A percentile compares a stretch with the other conserved stretches of the same genome.
Conservation (phyloP, 2,329 filamentous ascomycete species). For the Fusarium anguioides region DNA sequence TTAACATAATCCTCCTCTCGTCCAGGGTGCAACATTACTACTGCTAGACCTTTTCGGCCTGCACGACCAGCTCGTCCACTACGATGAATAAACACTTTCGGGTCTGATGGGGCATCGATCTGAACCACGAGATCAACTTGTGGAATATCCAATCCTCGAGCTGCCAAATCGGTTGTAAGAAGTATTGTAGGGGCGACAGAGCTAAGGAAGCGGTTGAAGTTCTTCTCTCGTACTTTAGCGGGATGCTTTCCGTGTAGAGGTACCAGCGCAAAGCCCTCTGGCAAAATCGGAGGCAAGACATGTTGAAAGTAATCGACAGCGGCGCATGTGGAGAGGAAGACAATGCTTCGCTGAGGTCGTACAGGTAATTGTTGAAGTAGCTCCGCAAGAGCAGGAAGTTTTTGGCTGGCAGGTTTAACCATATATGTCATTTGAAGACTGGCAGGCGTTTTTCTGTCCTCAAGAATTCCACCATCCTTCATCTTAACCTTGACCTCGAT, state of each 20-base stretch:
- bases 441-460: conserved; percentile 89
- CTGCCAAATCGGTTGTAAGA: conserved; percentile 91
- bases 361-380: conserved; percentile 77
- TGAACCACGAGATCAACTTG: conserved; percentile 92
- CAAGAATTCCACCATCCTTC: conserved; percentile 70
- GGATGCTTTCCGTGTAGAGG: conserved; percentile 93
- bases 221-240: conserved; percentile 86
- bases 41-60: conserved; percentile 83
- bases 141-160: conserved; percentile 90
- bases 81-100: conserved; percentile 95
- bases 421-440: conserved; percentile 94
- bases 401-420: conserved; percentile 78
- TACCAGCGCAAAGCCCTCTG: conserved; percentile 74
- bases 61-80: conserved; percentile 91
- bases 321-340: conserved; percentile 94
- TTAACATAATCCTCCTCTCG: conserved; percentile 90
- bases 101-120: conserved; percentile 83
- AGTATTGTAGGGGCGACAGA: conserved; percentile 82
- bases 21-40: conserved; percentile 86
- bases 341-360: conserved; percentile 83
- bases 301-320: conserved; percentile 94
- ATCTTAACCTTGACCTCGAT: conserved; percentile 92
- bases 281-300: conserved; percentile 78
- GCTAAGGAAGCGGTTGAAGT: conserved; percentile 83
- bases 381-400: conserved; percentile 78